Evolutionary conservation across 805 yeast genomes (phyloP), one percentile per base, ranked within the genome.

Genomic region (Myxozyma mucilagina): DNA sequence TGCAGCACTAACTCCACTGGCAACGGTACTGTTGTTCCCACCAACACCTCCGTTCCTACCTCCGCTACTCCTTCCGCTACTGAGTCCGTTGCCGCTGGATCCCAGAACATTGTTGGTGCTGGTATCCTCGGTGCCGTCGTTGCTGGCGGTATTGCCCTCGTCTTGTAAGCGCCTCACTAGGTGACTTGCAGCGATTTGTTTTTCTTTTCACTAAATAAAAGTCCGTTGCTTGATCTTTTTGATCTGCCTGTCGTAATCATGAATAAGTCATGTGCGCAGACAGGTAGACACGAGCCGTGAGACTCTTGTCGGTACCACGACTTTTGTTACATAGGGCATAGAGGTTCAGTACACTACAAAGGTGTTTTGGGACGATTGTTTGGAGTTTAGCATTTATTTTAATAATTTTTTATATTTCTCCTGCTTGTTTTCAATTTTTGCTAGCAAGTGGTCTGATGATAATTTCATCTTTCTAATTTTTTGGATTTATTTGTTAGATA

Each of bases 91-190:
- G 70, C 65, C 59, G 73, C 71, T 58, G 73, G 73, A 47, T 60
- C 65, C 60, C 56, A 60, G 66, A 71, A 73, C 71, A 59, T 71
- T 44, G 69, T 72, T 65, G 72, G 72, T 67, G 76, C 75, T 56
- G 76, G 76, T 60, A 64, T 73, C 61, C 66, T 74, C 68, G 76
- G 75, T 56, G 76, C 76, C 60, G 74, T 73, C 65, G 76, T 74
- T 66, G 76, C 76, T 59, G 76, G 76, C 61, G 76, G 76, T 60
- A 70, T 73, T 60, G 76, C 76, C 56, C 71, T 74, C 32, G 70
- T 73, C 62, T 73, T 74, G 69, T 73, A 73, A 73, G 48, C 49
- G 56, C n/a, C 32, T 45, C 45, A 9, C 43, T 20, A 39, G 42
- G 13, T 34, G 43, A 18, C 18, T 29, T 10, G 16, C n/a, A 5